Base-by-base conservation (phyloP, 2,329 filamentous ascomycete species). In the Fusarium concolor region DNA sequence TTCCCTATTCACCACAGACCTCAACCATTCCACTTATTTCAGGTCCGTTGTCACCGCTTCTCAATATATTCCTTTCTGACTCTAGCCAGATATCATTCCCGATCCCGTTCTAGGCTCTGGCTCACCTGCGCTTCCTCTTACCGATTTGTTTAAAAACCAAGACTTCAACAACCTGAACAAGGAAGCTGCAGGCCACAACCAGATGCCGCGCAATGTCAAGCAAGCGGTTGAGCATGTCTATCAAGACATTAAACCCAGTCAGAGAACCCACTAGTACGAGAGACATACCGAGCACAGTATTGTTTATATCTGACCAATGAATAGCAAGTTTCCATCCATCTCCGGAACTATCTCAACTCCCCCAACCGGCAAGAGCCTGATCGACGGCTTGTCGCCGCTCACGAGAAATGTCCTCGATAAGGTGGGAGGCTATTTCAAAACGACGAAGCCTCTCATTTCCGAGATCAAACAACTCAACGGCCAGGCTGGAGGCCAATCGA, bases 1-100 rank as follows among this genome's bases (percentile, higher is more conserved):
- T 96, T 44, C 91, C 92, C n/a, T 94, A 90, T 79, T 92, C 92
- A 51, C 92, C 93, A 24, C 90, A 95, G 76, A 92, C 90, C 47
- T 93, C 92, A 5, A 90, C 94, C 47, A 85, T 92, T 52, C 92
- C 92, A 4, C 93, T 95, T 78, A 88, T 91, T 77, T 87, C 91
- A 70, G 89, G 92, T 94, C 79, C 67, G 83, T 74, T 52, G 10
- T 43, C 46, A 24, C 37, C 35, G 18, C 31, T 18, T 51, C 26
- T 29, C 41, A 26, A 42, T 17, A 26, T 18, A n/a, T 24, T n/a
- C n/a, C 45, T 47, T 18, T 24, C 70, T 75, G 22, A 75, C 53
- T n/a, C 46, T 47, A 10, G 33, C 17, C 67, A 92, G 89, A 88
- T 73, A 86, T 91, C 56, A 87, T 92, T 37, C 89, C 87, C n/a